These are phyloP conservation scores for Rhodotorula diobovata DNA, from an alignment of 768 basidiomycete genomes.

Conservation along the genomic window DNA sequence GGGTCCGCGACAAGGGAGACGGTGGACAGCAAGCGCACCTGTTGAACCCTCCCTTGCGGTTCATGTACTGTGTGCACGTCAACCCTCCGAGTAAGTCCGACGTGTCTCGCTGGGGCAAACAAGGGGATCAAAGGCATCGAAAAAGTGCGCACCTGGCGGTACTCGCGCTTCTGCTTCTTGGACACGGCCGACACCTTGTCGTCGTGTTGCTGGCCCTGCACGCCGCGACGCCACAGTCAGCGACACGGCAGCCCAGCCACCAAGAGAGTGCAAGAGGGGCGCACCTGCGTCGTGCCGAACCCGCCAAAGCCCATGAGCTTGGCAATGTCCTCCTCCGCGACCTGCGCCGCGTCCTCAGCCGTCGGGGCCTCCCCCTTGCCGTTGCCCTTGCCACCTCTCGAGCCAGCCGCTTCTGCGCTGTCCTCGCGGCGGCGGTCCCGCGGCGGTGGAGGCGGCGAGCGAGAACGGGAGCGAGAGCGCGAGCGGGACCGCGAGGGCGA, in stretches of 20 bases:
- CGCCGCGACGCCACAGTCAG: not conserved
- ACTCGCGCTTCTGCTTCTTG: slow-evolving; percentile 55
- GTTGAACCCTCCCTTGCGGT: slow-evolving; percentile 80
- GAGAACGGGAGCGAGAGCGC: not conserved
- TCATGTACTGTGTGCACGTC: slow-evolving; percentile 99
- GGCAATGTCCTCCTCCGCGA: slow-evolving; percentile 77
- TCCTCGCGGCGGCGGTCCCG: not conserved
- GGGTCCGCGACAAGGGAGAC: too few relatives aligned
- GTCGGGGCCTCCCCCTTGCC: slow-evolving; percentile 8
- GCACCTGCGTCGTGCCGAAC: slow-evolving; percentile 84
- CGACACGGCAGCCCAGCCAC: too few relatives aligned
- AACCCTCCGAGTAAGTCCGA: too few relatives aligned
- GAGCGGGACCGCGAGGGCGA: slow-evolving; percentile 2
- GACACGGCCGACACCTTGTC: slow-evolving; percentile 71
- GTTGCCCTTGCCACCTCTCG: not conserved
- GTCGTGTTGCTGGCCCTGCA: slow-evolving; percentile 68
- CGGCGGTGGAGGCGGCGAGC: slow-evolving; percentile 8
- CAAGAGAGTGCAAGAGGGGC: slow-evolving; percentile 11
- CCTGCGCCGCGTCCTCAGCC: slow-evolving; percentile 52
- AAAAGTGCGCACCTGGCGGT: slow-evolving; percentile 44
- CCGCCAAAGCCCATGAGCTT: slow-evolving; percentile 81
- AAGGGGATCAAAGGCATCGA: not conserved
- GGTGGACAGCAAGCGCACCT: slow-evolving; percentile 53
- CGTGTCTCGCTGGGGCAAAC: too few relatives aligned
- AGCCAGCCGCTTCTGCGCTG: not conserved